Evolutionary conservation across 78 protist genomes (phyloP).

Genomic region (Chrysochromulina tobinii): DNA sequence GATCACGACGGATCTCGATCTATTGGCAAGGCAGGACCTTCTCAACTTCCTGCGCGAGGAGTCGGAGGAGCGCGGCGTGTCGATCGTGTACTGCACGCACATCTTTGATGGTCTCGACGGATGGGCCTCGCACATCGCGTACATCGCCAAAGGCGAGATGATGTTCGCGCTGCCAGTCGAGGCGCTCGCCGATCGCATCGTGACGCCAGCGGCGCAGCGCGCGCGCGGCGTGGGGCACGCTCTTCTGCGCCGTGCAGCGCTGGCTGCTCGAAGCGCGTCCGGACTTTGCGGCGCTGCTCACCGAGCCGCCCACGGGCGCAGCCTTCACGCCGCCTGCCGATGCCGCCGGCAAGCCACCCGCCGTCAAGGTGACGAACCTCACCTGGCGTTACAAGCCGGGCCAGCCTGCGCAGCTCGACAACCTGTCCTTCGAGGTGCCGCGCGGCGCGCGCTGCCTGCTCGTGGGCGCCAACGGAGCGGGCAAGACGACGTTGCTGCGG

Average conservation of each 20-base stretch:
- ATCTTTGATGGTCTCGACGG: constrained; percentile 68
- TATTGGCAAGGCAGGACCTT: constrained; percentile 54
- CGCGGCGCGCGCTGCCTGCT: constrained; percentile 47
- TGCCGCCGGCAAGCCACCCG: background rate
- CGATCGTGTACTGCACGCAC: constrained; percentile 64
- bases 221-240: background rate
- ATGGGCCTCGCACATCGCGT: constrained; percentile 56
- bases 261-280: background rate
- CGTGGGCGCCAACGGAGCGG: constrained; percentile 77
- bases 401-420: background rate
- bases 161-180: background rate
- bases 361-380: background rate
- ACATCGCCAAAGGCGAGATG: background rate
- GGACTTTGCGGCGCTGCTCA: background rate
- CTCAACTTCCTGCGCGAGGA: constrained; percentile 35
- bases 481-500: constrained; percentile 70
- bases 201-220: background rate
- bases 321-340: background rate
- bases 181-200: background rate
- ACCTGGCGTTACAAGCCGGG: background rate
- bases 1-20: constrained; percentile 68
- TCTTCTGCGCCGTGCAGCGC: constrained; percentile 18
- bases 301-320: background rate
- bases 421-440: background rate
- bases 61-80: background rate